Evolutionary conservation across 345 rosid genomes (phyloP), one percentile per base, ranked within the genome.

Genomic region (Carallia pectinifolia): DNA sequence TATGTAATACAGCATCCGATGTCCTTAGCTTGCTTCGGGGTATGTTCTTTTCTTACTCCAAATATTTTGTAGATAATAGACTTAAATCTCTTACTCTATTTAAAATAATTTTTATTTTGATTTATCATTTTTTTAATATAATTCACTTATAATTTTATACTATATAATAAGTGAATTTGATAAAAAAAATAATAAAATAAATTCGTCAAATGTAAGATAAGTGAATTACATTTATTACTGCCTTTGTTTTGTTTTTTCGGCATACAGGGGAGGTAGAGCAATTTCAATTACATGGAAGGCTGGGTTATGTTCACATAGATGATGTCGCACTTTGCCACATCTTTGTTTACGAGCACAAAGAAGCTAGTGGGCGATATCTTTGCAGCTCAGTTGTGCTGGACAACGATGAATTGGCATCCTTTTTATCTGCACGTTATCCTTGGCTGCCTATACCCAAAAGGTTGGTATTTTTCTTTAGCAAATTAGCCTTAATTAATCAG

Each of bases 291-390:
- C 90, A 87, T 78, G 96, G 96, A 76, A 86, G 96, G 80, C 88
- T 89, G 92, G 97, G 97, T 7, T 93, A 90, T 64, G 87, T 91
- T 69, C 94, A 93, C 75, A 90, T 93, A n/a, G 97, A 93, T 65
- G 96, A 93, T 37, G 94, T 84, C 39, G 98, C 98, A 6, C 72
- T 77, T 59, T 81, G 89, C 69, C 97, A 89, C 79, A 86, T 93
- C 73, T 85, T 89, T 15, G 86, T 88, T 48, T 89, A 83, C 2
- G 92, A 93, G 77, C 69, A 83, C 1, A 44, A 78, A 79, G 74
- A 30, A 59, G 87, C 92, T 7, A 59, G 15, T 0, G 93, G 97
- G 47, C 76, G 98, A 77, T 89, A 89, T 74, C 74, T 93, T 27
- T 91, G 96, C 71, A 85, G 84, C 84, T 83, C 96, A 18, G 66